Percentiles rank a stretch among this genome's conserved stretches.
phyloP scores from a whole-genome alignment of 1,284 basidiomycete species.

The Irpex rosettiformis region DNA sequence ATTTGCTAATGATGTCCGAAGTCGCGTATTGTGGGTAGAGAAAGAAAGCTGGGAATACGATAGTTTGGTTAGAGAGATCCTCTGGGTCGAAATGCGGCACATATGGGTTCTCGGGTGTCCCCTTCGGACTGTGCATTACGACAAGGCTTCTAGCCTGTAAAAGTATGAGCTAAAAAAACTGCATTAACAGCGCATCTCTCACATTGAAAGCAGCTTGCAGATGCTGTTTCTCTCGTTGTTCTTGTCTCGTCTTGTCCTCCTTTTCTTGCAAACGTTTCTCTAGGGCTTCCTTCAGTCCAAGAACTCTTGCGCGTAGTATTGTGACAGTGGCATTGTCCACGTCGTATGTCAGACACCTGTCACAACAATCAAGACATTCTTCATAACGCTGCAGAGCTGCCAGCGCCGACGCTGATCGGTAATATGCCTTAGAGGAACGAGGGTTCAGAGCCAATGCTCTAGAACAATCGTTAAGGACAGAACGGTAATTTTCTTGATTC shows the following conservation, averaged over 20 bases:
- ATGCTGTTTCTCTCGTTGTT: slow-evolving; percentile 42
- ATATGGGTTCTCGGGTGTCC: slow-evolving; percentile 50
- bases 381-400: slow-evolving; percentile 67
- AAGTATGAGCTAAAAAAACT: slow-evolving; percentile 8
- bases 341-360: slow-evolving; percentile 61
- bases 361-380: slow-evolving; percentile 80
- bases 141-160: slow-evolving; percentile 67
- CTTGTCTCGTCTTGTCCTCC: slow-evolving; percentile 44
- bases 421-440: slow-evolving; percentile 77
- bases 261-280: slow-evolving; percentile 49
- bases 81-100: slow-evolving; percentile 61
- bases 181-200: slow-evolving; percentile 20
- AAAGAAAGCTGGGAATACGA: slow-evolving; percentile 88
- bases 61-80: slow-evolving; percentile 50
- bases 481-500: slow-evolving; percentile 78
- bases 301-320: slow-evolving; percentile 43
- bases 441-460: slow-evolving; percentile 63
- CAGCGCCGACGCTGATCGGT: slow-evolving; percentile 77
- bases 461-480: slow-evolving; percentile 82
- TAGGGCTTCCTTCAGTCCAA: slow-evolving; percentile 42
- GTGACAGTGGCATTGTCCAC: slow-evolving; percentile 49
- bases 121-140: slow-evolving; percentile 54
- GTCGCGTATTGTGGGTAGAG: slow-evolving; percentile 89
- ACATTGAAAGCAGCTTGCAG: slow-evolving; percentile 63
- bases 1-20: slow-evolving; percentile 86